These are phyloP conservation scores for Penicillium occitanis DNA, from an alignment of 2,329 filamentous ascomycete genomes.

Conservation along the genomic window DNA sequence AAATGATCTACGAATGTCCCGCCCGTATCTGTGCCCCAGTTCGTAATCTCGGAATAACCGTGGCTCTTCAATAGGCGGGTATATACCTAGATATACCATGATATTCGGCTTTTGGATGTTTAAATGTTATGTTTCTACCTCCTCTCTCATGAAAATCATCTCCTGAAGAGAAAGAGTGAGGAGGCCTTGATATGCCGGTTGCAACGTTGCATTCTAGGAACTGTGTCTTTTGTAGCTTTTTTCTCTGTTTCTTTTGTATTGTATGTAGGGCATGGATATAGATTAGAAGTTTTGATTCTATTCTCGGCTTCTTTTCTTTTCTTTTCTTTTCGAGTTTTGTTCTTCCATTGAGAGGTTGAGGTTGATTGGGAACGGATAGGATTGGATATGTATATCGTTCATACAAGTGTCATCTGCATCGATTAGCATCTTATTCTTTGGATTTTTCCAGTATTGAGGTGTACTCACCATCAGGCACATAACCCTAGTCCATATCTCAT, in stretches of 20 bases:
- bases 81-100: conserved; percentile 23
- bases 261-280: not conserved
- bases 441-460: not conserved
- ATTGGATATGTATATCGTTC: conserved; percentile 11
- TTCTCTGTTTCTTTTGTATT: not conserved
- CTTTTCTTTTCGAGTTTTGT: not conserved
- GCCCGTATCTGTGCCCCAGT: conserved; percentile 69
- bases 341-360: not conserved
- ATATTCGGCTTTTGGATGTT: conserved; percentile 41
- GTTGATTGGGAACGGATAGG: not conserved
- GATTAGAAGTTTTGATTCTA: not conserved
- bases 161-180: conserved; percentile 35
- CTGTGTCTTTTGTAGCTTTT: conserved; percentile 1
- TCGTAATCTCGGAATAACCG: conserved; percentile 54
- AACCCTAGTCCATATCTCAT: not conserved
- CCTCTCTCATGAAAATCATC: conserved; percentile 41
- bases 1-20: conserved; percentile 47
- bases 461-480: conserved; percentile 19
- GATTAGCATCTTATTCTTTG: not conserved
- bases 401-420: conserved; percentile 11
- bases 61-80: conserved; percentile 63
- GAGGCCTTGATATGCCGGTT: conserved; percentile 48
- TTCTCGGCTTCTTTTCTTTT: not conserved
- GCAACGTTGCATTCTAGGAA: not conserved
- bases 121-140: conserved; percentile 37